A percentile compares a stretch with the other conserved stretches of the same genome.
These are phyloP conservation scores for Hibiscus mutabilis DNA, from an alignment of 345 rosid species.

Conservation along the genomic window DNA sequence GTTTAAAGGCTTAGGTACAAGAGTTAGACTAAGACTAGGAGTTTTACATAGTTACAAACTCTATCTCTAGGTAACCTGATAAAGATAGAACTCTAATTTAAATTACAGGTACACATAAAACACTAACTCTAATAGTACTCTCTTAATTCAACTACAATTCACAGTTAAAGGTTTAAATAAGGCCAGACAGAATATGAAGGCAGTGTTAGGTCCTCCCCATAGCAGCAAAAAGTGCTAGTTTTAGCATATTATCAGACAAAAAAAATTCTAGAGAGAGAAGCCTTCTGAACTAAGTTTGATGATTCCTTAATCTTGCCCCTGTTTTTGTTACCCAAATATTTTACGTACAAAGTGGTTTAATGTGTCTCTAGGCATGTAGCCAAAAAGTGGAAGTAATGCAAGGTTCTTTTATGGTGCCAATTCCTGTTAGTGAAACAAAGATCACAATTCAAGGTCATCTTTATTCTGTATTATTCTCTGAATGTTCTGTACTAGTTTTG, in stretches of 20 bases:
- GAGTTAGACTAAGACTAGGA: too few relatives aligned
- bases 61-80: too few relatives aligned
- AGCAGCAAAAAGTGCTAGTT: background rate
- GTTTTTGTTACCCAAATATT: background rate
- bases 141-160: too few relatives aligned
- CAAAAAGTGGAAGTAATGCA: background rate
- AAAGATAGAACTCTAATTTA: too few relatives aligned
- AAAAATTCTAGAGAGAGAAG: background rate
- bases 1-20: too few relatives aligned
- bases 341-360: background rate
- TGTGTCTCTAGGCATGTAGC: background rate
- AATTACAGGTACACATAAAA: too few relatives aligned
- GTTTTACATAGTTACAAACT: too few relatives aligned
- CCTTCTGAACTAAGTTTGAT: background rate
- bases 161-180: too few relatives aligned
- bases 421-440: background rate
- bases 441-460: background rate
- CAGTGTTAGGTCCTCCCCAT: background rate
- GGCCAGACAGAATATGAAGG: background rate
- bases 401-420: background rate
- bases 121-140: too few relatives aligned
- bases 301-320: background rate
- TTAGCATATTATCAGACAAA: background rate
- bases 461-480: background rate
- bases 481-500: background rate